Evolutionary conservation across 192 early-diverging fungal species (phyloP).

Genomic region (Entomortierella chlamydospora): DNA sequence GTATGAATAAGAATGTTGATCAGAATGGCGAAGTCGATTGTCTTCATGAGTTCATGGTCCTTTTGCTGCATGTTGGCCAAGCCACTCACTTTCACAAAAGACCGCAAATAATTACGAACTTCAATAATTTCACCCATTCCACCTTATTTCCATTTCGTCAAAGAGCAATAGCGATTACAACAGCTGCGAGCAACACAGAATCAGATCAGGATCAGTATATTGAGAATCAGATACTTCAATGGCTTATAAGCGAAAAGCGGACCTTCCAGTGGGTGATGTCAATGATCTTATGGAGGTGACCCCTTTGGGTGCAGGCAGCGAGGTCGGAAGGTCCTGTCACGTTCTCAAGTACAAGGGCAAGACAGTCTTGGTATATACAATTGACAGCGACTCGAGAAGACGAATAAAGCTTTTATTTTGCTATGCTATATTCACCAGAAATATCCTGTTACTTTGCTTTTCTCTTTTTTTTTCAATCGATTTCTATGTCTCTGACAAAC

Average conservation of each 20-base stretch:
- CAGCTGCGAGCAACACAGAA: too few species aligned
- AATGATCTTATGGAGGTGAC: slow-evolving; percentile 90
- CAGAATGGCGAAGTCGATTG: too few species aligned
- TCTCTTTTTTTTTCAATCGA: slow-evolving; percentile 1
- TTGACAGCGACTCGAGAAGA: slow-evolving; percentile 1
- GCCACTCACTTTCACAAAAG: too few species aligned
- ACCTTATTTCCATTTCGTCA: too few species aligned
- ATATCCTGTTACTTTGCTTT: not conserved
- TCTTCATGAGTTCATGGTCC: too few species aligned
- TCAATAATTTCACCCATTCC: too few species aligned
- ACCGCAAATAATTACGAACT: too few species aligned
- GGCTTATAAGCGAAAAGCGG: slow-evolving; percentile 52
- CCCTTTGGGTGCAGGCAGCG: slow-evolving; percentile 96
- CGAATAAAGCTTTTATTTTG: slow-evolving; percentile 7
- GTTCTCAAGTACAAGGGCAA: slow-evolving; percentile 96
- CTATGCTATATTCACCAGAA: not conserved
- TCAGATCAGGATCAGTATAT: too few species aligned
- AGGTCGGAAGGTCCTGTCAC: slow-evolving; percentile 95
- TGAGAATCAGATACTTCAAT: slow-evolving; percentile 6
- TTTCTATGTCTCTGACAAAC: not conserved
- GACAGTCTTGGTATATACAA: slow-evolving; percentile 82
- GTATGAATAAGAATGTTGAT: not conserved
- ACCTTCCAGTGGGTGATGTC: slow-evolving; percentile 73
- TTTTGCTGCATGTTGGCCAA: too few species aligned
- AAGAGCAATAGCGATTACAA: too few species aligned